These are phyloP conservation scores for Lachancea cidri DNA, from an alignment of 805 yeast genomes.

Conservation along the genomic window DNA sequence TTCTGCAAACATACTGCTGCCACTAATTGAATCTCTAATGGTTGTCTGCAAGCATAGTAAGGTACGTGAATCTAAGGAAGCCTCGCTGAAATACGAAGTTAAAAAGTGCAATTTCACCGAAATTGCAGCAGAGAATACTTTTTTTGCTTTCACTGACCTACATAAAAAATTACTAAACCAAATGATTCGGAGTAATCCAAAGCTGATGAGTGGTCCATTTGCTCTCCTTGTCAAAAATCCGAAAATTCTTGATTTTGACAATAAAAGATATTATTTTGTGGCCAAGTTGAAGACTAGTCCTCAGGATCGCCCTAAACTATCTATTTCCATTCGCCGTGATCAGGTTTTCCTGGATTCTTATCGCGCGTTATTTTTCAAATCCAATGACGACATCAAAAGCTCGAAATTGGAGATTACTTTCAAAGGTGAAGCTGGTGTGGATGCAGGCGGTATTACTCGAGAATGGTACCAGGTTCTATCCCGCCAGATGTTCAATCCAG, in stretches of 20 bases:
- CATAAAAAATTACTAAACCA: constrained; percentile 84
- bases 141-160: constrained; percentile 82
- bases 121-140: constrained; percentile 71
- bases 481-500: constrained; percentile 93
- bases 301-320: constrained; percentile 42
- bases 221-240: constrained; percentile 85
- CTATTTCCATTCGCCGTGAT: constrained; percentile 73
- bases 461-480: constrained; percentile 97
- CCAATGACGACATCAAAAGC: constrained; percentile 64
- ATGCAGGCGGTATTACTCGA: constrained; percentile 96
- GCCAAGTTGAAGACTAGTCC: constrained; percentile 57
- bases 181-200: constrained; percentile 87
- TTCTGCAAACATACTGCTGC: constrained; percentile 75
- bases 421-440: constrained; percentile 92
- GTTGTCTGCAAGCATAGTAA: constrained; percentile 89
- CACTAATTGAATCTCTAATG: constrained; percentile 88
- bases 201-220: constrained; percentile 93
- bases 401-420: constrained; percentile 76
- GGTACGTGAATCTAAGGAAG: constrained; percentile 47
- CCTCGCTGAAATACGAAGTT: constrained; percentile 55
- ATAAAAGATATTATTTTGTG: constrained; percentile 80
- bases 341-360: constrained; percentile 91
- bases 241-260: constrained; percentile 87
- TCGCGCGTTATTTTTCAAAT: constrained; percentile 71
- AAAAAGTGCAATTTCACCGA: constrained; percentile 60